Evolutionary conservation across 139 green algal genomes (phyloP), one percentile per base, ranked within the genome.

Genomic region (Asterochloris sp.): DNA sequence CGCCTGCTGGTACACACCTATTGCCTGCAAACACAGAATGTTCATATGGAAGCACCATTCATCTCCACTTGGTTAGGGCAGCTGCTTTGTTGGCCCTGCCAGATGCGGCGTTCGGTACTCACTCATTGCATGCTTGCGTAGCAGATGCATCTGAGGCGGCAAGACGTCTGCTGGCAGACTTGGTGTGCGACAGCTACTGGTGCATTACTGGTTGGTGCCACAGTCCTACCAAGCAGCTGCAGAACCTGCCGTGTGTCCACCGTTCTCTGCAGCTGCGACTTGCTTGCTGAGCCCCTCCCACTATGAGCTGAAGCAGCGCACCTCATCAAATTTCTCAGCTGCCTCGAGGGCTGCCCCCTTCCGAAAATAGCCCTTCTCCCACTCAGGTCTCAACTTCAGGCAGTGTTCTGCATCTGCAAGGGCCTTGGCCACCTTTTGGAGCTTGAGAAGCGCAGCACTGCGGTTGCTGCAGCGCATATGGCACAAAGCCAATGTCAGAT

Each of bases 351-450:
- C 89, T 27, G 82, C 67, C 17, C 78, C 87, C 38, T 89, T 90
- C 12, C 91, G 79, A 83, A 90, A 92, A 68, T 89, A 88, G 16
- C 89, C 95, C 86, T 98, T 98, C 75, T 98, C 91, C 91, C 92
- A 99, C 0, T 94, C 88, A 0, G 94, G 94, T 29, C 87, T 88
- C 54, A 98, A 85, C 15, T 81, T 74, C 23, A 98, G 92, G 86
- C 90, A 93, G 26, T 87, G 78, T 17, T 96, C 89, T 14, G 95
- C 95, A 83, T 98, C 96, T 63, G 89, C 86, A n/a, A 98, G 73
- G 0, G 96, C 96, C 84, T 98, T 97, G 2, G 82, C 89, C 1
- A 97, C 87, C 90, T 98, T 98, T 62, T 93, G 93, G 14, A 98
- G 91, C 80, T 98, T 91, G 38, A 98, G 80, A 62, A 98, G 85